These are phyloP conservation scores for Bocquillonia castaneifolia DNA, from an alignment of 441 rosid genomes.

Conservation along the genomic window DNA sequence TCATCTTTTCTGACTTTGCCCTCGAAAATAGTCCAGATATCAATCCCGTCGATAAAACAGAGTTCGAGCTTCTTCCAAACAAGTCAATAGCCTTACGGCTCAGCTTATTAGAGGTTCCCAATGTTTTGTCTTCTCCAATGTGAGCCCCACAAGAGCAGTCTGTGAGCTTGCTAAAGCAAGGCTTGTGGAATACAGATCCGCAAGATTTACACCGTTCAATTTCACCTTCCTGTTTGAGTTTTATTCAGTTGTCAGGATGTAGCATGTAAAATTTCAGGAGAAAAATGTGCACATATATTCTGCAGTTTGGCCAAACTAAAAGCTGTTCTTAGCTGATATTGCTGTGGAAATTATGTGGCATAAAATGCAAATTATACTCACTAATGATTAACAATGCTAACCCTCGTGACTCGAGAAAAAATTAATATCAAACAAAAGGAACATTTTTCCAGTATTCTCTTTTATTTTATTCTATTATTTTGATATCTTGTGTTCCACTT, in stretches of 20 bases:
- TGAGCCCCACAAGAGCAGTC: slow-evolving; percentile 62
- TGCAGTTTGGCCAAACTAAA: neutral
- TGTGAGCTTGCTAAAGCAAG: slow-evolving; percentile 62
- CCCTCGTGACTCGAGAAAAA: too few relatives aligned
- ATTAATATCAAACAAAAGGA: too few relatives aligned
- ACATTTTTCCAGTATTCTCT: too few relatives aligned
- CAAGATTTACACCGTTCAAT: slow-evolving; percentile 64
- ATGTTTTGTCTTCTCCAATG: slow-evolving; percentile 29
- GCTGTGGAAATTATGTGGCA: too few relatives aligned
- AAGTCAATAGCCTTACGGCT: slow-evolving; percentile 31
- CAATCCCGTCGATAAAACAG: slow-evolving; percentile 41
- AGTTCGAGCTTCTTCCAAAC: slow-evolving; percentile 43
- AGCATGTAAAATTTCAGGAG: neutral
- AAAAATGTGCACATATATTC: neutral
- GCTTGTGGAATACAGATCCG: slow-evolving; percentile 59
- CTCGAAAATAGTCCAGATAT: slow-evolving; percentile 63
- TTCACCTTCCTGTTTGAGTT: slow-evolving; percentile 65
- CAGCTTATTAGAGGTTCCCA: slow-evolving; percentile 21
- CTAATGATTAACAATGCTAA: too few relatives aligned
- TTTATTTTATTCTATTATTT: neutral
- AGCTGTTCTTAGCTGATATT: neutral
- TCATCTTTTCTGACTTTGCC: slow-evolving; percentile 34
- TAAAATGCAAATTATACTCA: too few relatives aligned
- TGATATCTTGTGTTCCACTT: neutral
- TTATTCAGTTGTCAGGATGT: slow-evolving; percentile 23